These are phyloP conservation scores for Ceratocystis alfenasii DNA, from an alignment of 2,329 filamentous ascomycete species.

Conservation along the genomic window DNA sequence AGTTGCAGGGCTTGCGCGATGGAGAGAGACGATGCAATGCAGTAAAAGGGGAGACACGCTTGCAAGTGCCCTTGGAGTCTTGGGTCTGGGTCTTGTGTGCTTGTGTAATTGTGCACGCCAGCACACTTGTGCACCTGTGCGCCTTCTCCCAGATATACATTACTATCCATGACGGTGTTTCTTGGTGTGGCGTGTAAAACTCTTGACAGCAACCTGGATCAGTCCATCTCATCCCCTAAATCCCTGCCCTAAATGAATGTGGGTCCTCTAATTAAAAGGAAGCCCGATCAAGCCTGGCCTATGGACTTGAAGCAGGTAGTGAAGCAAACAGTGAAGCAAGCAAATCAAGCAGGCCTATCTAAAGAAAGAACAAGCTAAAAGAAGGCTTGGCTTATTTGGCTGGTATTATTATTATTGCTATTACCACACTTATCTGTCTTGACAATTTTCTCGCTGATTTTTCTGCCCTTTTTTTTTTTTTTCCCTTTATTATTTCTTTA, in stretches of 20 bases:
- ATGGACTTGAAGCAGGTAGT: not conserved
- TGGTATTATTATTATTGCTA: not conserved
- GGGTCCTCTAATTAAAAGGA: conserved; percentile 9
- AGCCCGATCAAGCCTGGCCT: not conserved
- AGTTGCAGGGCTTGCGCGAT: not conserved
- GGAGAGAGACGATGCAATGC: not conserved
- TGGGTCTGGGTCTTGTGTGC: no score
- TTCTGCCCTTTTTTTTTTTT: no score
- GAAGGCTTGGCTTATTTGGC: not conserved
- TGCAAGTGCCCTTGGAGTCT: not conserved
- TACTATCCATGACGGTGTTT: no score
- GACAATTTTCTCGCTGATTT: not conserved
- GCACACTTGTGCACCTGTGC: no score
- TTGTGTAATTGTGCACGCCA: no score
- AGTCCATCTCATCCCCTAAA: not conserved
- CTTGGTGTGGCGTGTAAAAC: conserved; percentile 3
- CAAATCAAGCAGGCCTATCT: not conserved
- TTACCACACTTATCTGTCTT: conserved; percentile 6
- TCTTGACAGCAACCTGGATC: conserved; percentile 2
- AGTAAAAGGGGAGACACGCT: not conserved
- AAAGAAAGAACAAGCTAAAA: not conserved
- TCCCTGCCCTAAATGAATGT: not conserved
- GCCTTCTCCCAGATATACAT: no score
- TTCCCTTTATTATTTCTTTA: not conserved
- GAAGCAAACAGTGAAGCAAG: not conserved